Percentiles rank a stretch among this genome's conserved stretches.
phyloP scores from a whole-genome alignment of 352 stramenopile genomes.

The Plasmopara viticola region DNA sequence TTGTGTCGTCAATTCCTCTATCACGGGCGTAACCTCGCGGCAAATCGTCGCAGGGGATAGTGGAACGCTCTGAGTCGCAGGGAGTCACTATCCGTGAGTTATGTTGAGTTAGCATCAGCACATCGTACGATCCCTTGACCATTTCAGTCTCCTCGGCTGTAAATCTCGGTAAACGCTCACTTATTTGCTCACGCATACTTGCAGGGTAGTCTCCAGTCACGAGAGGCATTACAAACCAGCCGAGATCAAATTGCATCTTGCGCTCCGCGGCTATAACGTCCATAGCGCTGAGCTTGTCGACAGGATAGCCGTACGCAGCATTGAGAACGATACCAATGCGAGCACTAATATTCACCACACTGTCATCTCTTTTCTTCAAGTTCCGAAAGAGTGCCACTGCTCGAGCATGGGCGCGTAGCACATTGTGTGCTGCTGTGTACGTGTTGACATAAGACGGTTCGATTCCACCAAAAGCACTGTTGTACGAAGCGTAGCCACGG shows the following conservation, averaged over 20 bases:
- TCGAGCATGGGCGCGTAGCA: conserved; percentile 86
- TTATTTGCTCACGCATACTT: conserved; percentile 81
- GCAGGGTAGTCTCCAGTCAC: conserved; percentile 88
- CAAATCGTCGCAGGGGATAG: conserved; percentile 27
- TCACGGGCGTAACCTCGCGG: conserved; percentile 39
- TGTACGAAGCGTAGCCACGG: conserved; percentile 80
- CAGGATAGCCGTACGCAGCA: conserved; percentile 64
- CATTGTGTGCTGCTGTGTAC: conserved; percentile 78
- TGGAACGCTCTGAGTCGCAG: conserved; percentile 30
- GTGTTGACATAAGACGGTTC: conserved; percentile 32
- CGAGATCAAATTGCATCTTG: conserved; percentile 87
- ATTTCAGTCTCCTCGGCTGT: conserved; percentile 59
- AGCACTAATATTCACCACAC: conserved; percentile 32
- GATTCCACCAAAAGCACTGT: conserved; percentile 26
- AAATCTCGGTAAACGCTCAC: conserved; percentile 82
- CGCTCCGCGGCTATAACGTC: conserved; percentile 65
- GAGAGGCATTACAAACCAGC: conserved; percentile 91
- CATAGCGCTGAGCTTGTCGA: conserved; percentile 45
- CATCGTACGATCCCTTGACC: conserved; percentile 86
- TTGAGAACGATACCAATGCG: conserved; percentile 92
- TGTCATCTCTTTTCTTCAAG: conserved; percentile 35
- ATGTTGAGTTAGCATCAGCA: conserved; percentile 95
- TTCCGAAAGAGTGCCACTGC: conserved; percentile 83
- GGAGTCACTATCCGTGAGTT: conserved; percentile 43
- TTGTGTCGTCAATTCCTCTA: conserved; percentile 43